Evolutionary conservation across 805 yeast genomes (phyloP).

Genomic region (Cyberlindnera maritima): DNA sequence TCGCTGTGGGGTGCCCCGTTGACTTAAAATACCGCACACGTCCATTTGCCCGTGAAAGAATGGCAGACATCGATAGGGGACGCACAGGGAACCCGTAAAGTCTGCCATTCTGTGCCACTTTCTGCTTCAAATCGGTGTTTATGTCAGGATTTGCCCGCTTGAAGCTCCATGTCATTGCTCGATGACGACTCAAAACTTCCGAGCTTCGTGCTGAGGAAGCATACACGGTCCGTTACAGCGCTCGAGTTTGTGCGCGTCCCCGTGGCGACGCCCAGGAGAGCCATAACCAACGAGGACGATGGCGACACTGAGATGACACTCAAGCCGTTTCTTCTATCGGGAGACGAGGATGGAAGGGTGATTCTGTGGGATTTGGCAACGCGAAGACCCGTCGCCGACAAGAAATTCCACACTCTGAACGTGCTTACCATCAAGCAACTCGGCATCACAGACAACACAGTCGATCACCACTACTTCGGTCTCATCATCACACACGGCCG

Average conservation of each 20-base stretch:
- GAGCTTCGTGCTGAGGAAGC: slow-evolving; percentile 18
- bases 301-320: not conserved
- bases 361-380: slow-evolving; percentile 50
- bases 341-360: slow-evolving; percentile 16
- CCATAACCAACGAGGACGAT: not conserved
- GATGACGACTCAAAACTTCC: slow-evolving; percentile 16
- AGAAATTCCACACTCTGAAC: slow-evolving; percentile 57
- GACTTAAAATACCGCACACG: too few species aligned
- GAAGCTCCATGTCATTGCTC: slow-evolving; percentile 7
- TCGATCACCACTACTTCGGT: slow-evolving; percentile 34
- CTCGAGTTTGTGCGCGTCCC: slow-evolving; percentile 14
- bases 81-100: not conserved
- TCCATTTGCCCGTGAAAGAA: not conserved
- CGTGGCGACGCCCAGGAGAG: not conserved
- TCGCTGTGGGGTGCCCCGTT: not conserved
- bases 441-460: slow-evolving; percentile 28
- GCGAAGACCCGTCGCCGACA: slow-evolving; percentile 52
- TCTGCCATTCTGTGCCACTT: too few species aligned
- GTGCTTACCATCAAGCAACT: slow-evolving; percentile 49
- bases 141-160: too few species aligned
- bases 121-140: too few species aligned
- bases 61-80: not conserved
- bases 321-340: slow-evolving; percentile 18
- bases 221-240: slow-evolving; percentile 18
- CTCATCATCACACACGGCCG: slow-evolving; percentile 61